phyloP scores from a whole-genome alignment of 169 alveolate genomes.

The Eimeria zaria region DNA sequence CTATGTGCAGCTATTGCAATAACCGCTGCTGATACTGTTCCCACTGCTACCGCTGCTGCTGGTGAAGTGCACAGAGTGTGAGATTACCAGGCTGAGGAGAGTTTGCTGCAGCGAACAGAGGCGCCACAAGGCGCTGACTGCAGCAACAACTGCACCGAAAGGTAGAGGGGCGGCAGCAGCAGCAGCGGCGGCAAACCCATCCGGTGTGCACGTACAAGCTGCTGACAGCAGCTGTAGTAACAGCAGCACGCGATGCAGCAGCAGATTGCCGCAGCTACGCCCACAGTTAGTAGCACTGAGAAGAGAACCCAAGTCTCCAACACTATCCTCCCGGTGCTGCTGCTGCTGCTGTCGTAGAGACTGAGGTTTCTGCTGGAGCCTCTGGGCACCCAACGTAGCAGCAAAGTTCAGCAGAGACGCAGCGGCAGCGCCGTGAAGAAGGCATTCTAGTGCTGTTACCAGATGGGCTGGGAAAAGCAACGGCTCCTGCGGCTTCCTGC shows the following conservation, averaged over 20 bases:
- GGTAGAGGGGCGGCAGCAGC: conserved; percentile 52
- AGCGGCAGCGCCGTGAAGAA: conserved; percentile 64
- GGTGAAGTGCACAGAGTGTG: not conserved
- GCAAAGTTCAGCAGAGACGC: conserved; percentile 52
- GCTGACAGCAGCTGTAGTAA: conserved; percentile 74
- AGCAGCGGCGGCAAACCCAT: conserved; percentile 69
- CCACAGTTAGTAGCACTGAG: conserved; percentile 10
- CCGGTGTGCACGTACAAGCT: conserved; percentile 66
- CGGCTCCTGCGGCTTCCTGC: conserved; percentile 13
- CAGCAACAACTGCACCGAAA: conserved; percentile 71
- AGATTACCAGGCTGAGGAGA: conserved; percentile 56
- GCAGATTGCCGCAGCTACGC: conserved; percentile 70
- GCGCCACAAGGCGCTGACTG: conserved; percentile 71
- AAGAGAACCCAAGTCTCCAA: conserved; percentile 32
- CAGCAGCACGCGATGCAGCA: conserved; percentile 77
- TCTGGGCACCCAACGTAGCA: conserved; percentile 52
- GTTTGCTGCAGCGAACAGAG: conserved; percentile 66
- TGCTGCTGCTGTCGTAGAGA: conserved; percentile 35
- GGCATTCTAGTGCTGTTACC: conserved; percentile 43
- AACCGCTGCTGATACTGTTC: not conserved
- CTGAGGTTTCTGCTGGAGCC: conserved; percentile 44
- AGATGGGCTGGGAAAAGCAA: conserved; percentile 35
- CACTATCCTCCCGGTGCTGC: conserved; percentile 42
- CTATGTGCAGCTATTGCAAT: not conserved
- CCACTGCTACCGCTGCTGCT: not conserved